Evolutionary conservation across 2,329 filamentous ascomycete genomes (phyloP).

Genomic region (Onygenales sp.): DNA sequence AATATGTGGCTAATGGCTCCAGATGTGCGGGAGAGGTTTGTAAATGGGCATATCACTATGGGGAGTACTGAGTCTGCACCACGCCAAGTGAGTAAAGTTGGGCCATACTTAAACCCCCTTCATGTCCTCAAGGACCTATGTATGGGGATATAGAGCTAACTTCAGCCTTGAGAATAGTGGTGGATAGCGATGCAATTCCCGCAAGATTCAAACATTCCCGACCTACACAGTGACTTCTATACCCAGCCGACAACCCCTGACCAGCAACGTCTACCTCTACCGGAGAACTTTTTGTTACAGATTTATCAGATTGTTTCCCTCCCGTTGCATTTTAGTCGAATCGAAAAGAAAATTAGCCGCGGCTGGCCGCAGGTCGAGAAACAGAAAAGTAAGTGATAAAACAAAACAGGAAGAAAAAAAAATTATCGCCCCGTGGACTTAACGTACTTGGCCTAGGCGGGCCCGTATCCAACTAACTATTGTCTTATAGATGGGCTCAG

Average conservation of each 20-base stretch:
- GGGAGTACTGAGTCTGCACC: background rate
- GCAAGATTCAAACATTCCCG: background rate
- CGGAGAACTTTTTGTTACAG: slow-evolving; percentile 7
- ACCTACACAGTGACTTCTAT: slow-evolving; percentile 3
- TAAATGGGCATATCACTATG: background rate
- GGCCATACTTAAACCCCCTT: background rate
- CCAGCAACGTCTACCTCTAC: slow-evolving; percentile 5
- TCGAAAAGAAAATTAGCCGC: slow-evolving; percentile 3
- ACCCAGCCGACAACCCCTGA: slow-evolving; percentile 6
- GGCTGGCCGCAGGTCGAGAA: slow-evolving; percentile 3
- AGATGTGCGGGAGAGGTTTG: background rate
- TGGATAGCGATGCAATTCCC: background rate
- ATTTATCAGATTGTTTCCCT: slow-evolving; percentile 4
- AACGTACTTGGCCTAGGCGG: background rate
- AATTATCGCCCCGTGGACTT: background rate
- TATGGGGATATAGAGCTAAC: background rate
- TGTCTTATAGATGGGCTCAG: background rate
- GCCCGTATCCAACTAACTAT: background rate
- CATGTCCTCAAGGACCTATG: background rate
- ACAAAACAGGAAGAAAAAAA: too few species aligned
- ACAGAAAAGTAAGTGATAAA: background rate
- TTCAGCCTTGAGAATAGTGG: background rate
- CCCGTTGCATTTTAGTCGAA: background rate
- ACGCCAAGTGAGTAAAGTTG: background rate
- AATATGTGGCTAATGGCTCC: slow-evolving; percentile 7